Conservation (phyloP, 2,329 filamentous ascomycete genomes). For the Aspergillus sergii region DNA sequence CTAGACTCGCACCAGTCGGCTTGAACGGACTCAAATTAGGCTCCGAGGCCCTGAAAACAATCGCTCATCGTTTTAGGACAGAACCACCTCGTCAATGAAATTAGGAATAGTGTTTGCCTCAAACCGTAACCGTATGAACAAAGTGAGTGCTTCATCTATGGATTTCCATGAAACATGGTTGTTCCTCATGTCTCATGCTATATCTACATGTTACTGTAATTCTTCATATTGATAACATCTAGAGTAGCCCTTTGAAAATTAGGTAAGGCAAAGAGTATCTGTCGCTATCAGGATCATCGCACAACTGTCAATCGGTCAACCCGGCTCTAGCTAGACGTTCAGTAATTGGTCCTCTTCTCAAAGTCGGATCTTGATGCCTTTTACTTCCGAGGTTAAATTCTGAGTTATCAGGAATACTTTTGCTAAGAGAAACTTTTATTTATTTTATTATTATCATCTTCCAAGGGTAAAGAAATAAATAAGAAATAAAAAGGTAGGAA, state of each 20-base stretch:
- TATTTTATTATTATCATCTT: too few relatives aligned
- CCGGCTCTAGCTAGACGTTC: background rate
- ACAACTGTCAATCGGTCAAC: background rate
- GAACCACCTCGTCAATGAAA: background rate
- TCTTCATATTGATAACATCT: background rate
- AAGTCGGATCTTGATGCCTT: background rate
- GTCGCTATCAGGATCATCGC: background rate
- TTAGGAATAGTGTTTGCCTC: background rate
- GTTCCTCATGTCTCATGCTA: background rate
- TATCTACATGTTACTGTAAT: background rate
- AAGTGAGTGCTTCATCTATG: background rate
- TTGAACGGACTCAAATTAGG: slow-evolving; percentile 13
- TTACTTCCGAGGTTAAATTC: background rate
- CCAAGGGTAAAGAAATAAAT: background rate
- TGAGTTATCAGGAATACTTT: background rate
- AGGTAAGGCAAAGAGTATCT: background rate
- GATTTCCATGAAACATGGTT: background rate
- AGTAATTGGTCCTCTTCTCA: background rate
- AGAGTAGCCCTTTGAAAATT: background rate
- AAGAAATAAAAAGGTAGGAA: background rate
- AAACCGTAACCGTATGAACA: background rate
- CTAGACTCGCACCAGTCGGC: background rate
- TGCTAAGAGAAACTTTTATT: background rate
- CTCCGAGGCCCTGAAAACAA: slow-evolving; percentile 14
- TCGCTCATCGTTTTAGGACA: slow-evolving; percentile 6